Evolutionary conservation across 306 rosid species (phyloP), one percentile per base, ranked within the genome.

Genomic region (Ziziphus jujuba): DNA sequence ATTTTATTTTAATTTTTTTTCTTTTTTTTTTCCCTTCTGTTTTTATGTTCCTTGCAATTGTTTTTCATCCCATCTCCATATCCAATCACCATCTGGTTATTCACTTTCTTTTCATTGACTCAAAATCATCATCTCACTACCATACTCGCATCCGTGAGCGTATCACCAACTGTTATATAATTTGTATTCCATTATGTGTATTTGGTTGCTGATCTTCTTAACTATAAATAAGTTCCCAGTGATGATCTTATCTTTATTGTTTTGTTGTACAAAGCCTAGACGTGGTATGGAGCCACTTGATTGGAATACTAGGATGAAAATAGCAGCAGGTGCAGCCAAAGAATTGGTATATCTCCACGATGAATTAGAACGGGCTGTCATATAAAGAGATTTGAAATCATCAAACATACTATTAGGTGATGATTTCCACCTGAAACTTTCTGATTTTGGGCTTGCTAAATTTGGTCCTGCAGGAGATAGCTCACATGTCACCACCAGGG

Each of bases 381-480:
- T 88, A 75, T 84, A 84, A 55, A 76, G 92, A 63, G 95, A 91
- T 75, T 49, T 88, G 51, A 88, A 88, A 77, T 28, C 89, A 63
- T 65, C 92, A 0, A 88, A 88, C 67, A 86, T 88, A 62, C 61
- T 91, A 47, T 23, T 91, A 36, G 87, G 65, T 9, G 82, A 85
- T 21, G 75, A 43, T 14, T 91, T 85, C 49, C 43, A 21, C 65
- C 81, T 92, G 20, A 87, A 84, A 67, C 90, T 91, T 21, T 84
- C 92, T 8, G 92, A 91, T 81, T 91, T 91, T 25, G 92, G 97
- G 59, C 84, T 91, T 52, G 95, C 95, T 11, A 84, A 82, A 64
- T 84, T 82, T 43, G 88, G 90, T 60, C 92, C 95, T 9, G 80
- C 79, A 0, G 92, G 87, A 52, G 92, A 82, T 6, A 74, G 73